Conservation (phyloP, 768 basidiomycete genomes). For the Lactarius pseudohatsudake region DNA sequence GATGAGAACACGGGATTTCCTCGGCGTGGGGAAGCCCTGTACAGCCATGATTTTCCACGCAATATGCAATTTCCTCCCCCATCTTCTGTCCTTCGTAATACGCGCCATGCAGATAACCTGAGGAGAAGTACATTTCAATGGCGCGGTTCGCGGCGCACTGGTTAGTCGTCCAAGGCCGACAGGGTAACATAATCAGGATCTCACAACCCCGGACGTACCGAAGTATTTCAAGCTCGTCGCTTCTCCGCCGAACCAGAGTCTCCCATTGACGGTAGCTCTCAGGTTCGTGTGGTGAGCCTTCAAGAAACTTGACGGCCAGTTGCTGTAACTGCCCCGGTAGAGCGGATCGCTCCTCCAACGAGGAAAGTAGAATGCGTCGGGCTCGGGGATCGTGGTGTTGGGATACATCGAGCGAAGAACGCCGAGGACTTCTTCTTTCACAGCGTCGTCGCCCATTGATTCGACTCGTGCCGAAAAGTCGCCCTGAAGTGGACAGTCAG, state of each 20-base stretch:
- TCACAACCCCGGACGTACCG: constrained; percentile 41
- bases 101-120: constrained; percentile 39
- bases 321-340: constrained; percentile 63
- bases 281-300: constrained; percentile 55
- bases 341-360: constrained; percentile 54
- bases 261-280: constrained; percentile 49
- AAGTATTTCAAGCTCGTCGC: constrained; percentile 58
- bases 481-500: constrained; percentile 41
- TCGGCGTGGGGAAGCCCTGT: constrained; percentile 28
- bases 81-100: constrained; percentile 37
- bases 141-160: background rate
- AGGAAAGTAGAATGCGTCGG: constrained; percentile 54
- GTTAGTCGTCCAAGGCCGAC: constrained; percentile 9
- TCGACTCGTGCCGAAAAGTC: constrained; percentile 63
- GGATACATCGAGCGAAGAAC: constrained; percentile 64
- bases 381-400: constrained; percentile 51
- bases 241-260: constrained; percentile 65
- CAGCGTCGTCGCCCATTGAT: constrained; percentile 45
- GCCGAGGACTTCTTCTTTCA: constrained; percentile 53
- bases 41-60: constrained; percentile 31
- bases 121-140: background rate
- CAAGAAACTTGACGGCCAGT: constrained; percentile 66
- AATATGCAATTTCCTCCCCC: constrained; percentile 33
- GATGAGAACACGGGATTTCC: constrained; percentile 31
- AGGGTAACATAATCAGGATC: background rate